Conservation (phyloP, 305 asterid species). For the Rubia balearica region DNA sequence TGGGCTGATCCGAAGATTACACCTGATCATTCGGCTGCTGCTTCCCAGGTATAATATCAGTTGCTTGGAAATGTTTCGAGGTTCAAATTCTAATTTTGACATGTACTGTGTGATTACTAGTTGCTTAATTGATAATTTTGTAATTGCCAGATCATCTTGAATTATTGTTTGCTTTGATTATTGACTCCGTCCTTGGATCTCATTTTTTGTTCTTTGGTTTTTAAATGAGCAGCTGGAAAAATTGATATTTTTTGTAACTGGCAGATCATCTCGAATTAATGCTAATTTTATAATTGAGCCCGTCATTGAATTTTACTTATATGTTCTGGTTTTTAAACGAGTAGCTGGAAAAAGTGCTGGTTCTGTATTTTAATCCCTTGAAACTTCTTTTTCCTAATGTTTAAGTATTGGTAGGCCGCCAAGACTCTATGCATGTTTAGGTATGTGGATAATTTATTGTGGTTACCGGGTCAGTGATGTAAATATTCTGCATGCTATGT, state of each 20-base stretch:
- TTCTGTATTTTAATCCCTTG: not conserved
- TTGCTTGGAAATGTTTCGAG: slow-evolving; percentile 5
- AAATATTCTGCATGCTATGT: not conserved
- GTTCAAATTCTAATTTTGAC: not conserved
- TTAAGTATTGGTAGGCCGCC: not conserved
- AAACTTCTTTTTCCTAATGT: not conserved
- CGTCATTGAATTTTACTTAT: not conserved
- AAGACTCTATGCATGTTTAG: not conserved
- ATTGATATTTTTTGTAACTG: not conserved
- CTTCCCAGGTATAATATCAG: slow-evolving; percentile 59
- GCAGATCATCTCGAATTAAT: not conserved
- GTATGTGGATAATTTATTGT: not conserved
- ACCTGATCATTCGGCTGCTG: slow-evolving; percentile 74
- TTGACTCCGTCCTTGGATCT: too few species aligned
- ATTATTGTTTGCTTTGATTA: not conserved
- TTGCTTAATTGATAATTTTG: not conserved
- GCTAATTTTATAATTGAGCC: not conserved
- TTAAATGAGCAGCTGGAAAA: too few species aligned
- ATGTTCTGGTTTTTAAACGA: not conserved
- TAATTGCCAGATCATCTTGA: not conserved
- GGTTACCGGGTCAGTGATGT: not conserved
- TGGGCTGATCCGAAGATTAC: slow-evolving; percentile 96
- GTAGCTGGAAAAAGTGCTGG: not conserved
- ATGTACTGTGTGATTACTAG: not conserved
- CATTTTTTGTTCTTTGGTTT: too few species aligned